phyloP scores from a whole-genome alignment of 129 eudicot species.

The Pulicaria dysenterica region DNA sequence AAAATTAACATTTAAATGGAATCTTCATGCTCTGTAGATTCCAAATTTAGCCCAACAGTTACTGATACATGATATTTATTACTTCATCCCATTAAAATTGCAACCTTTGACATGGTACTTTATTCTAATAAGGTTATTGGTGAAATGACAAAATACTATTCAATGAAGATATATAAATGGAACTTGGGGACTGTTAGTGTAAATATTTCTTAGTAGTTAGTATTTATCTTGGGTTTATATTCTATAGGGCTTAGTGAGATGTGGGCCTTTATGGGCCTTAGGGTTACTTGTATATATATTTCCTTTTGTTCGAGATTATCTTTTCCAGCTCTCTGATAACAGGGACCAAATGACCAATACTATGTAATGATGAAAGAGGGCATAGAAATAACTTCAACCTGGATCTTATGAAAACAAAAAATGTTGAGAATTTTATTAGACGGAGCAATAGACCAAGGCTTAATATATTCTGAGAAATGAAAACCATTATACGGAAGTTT shows the following conservation, averaged over 20 bases:
- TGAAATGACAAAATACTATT: neutral
- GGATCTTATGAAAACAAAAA: neutral
- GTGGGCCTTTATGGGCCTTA: too few relatives aligned
- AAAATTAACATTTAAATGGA: slow-evolving; percentile 6
- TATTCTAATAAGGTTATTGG: too few relatives aligned
- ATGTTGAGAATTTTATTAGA: neutral
- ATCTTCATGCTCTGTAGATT: neutral
- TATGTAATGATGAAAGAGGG: neutral
- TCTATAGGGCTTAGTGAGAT: too few relatives aligned
- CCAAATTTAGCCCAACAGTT: slow-evolving; percentile 7
- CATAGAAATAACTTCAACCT: neutral
- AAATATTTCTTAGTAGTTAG: too few relatives aligned
- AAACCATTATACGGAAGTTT: too few relatives aligned
- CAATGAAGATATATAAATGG: neutral
- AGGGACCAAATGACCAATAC: too few relatives aligned
- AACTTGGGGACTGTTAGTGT: too few relatives aligned
- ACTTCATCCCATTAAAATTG: slow-evolving; percentile 2
- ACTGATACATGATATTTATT: neutral
- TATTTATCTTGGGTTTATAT: too few relatives aligned
- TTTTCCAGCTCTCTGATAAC: too few relatives aligned
- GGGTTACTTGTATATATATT: too few relatives aligned
- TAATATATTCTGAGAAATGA: neutral
- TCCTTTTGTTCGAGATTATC: too few relatives aligned
- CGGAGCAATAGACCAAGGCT: neutral
- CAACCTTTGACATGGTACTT: slow-evolving; percentile 10